These are phyloP conservation scores for Hibiscus syriacus DNA, from an alignment of 345 rosid species.

Conservation along the genomic window DNA sequence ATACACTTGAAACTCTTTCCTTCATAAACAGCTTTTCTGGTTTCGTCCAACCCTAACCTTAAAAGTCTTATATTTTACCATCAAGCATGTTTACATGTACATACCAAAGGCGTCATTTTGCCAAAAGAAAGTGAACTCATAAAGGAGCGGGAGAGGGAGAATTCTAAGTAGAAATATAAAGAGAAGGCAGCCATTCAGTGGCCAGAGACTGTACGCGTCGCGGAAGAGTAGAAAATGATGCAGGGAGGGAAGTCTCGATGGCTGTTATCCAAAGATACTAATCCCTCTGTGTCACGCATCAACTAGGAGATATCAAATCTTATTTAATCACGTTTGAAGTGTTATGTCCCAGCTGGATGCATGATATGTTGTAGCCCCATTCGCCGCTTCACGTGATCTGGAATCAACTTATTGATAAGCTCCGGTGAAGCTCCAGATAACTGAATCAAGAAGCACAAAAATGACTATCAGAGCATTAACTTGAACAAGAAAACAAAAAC, in stretches of 20 bases:
- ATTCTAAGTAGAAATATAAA: slow-evolving; percentile 9
- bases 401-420: slow-evolving; percentile 76
- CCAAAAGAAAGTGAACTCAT: neutral
- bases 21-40: slow-evolving; percentile 25
- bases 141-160: slow-evolving; percentile 6
- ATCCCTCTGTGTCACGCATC: slow-evolving; percentile 20
- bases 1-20: slow-evolving; percentile 28
- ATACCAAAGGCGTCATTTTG: slow-evolving; percentile 14
- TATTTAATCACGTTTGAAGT: neutral
- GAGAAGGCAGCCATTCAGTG: slow-evolving; percentile 21
- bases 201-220: slow-evolving; percentile 17
- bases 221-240: slow-evolving; percentile 25
- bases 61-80: slow-evolving; percentile 29
- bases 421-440: slow-evolving; percentile 66
- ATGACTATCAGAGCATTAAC: neutral
- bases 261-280: slow-evolving; percentile 20
- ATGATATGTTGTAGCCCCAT: slow-evolving; percentile 63
- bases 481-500: neutral
- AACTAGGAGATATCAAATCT: slow-evolving; percentile 17
- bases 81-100: slow-evolving; percentile 50
- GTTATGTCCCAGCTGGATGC: slow-evolving; percentile 64
- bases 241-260: slow-evolving; percentile 28
- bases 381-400: slow-evolving; percentile 74
- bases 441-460: slow-evolving; percentile 23
- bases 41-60: slow-evolving; percentile 18